phyloP scores from a whole-genome alignment of 2,329 filamentous ascomycete genomes.

The Colletotrichum tanaceti region DNA sequence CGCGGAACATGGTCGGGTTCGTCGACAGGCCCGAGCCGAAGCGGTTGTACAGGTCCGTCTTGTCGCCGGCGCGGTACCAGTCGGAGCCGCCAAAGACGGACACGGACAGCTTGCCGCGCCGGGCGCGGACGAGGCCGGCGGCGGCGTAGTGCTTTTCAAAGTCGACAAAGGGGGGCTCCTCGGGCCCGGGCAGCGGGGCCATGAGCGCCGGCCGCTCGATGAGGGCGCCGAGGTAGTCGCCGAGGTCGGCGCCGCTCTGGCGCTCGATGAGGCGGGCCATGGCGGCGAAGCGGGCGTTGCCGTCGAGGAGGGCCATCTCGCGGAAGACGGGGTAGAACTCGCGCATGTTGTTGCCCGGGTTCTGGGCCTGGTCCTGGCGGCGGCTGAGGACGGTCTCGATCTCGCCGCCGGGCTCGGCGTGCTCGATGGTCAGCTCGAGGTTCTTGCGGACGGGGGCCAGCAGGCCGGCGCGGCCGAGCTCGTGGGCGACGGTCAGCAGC shows the following conservation, averaged over 20 bases:
- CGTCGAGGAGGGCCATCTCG: constrained; percentile 40
- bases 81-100: constrained; percentile 41
- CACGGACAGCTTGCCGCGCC: constrained; percentile 39
- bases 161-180: constrained; percentile 40
- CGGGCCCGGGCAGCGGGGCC: constrained; percentile 30
- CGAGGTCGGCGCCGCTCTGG: constrained; percentile 27
- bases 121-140: constrained; percentile 37
- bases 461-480: constrained; percentile 40
- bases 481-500: constrained; percentile 40
- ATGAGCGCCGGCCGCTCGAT: constrained; percentile 41
- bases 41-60: constrained; percentile 40
- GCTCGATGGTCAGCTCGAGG: constrained; percentile 42
- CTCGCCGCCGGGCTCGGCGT: constrained; percentile 39
- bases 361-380: constrained; percentile 42
- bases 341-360: constrained; percentile 33
- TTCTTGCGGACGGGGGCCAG: constrained; percentile 40
- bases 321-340: constrained; percentile 41
- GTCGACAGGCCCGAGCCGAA: constrained; percentile 42
- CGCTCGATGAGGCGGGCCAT: constrained; percentile 41
- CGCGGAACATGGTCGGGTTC: constrained; percentile 42
- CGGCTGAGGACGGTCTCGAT: constrained; percentile 41
- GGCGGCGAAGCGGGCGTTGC: constrained; percentile 40
- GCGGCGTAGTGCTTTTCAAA: constrained; percentile 38
- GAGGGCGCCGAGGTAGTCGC: constrained; percentile 40
- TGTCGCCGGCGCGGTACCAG: constrained; percentile 39